Evolutionary conservation across 192 early-diverging fungal species (phyloP).

Genomic region (Coemansia sp.): DNA sequence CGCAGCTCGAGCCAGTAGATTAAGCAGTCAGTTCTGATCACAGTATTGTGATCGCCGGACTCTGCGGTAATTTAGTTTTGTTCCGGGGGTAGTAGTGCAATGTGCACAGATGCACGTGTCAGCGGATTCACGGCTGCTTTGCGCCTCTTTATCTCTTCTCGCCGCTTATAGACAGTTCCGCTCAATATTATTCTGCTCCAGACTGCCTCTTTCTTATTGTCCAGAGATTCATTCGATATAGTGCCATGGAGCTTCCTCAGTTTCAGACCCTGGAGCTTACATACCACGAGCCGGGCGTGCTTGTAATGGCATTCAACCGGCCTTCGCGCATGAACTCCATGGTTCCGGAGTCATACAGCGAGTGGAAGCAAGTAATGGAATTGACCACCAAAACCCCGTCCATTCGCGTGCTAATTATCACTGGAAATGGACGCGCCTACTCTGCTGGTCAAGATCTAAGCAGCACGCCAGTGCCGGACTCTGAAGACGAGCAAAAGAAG

Average conservation of each 20-base stretch:
- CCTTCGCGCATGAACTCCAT: slow-evolving; percentile 60
- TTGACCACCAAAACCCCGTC: slow-evolving; percentile 39
- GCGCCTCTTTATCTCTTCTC: too few species aligned
- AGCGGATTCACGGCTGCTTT: too few species aligned
- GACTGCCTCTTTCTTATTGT: not conserved
- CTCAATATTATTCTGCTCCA: too few species aligned
- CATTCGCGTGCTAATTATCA: slow-evolving; percentile 59
- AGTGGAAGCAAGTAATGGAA: slow-evolving; percentile 60
- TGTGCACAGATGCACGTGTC: too few species aligned
- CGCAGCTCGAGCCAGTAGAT: slow-evolving; percentile 20
- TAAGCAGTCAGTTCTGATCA: not conserved
- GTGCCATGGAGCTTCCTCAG: not conserved
- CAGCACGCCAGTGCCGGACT: not conserved
- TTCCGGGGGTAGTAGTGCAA: too few species aligned
- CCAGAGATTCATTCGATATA: not conserved
- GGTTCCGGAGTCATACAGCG: slow-evolving; percentile 53
- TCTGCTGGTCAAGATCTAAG: slow-evolving; percentile 61
- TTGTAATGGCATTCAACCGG: slow-evolving; percentile 60
- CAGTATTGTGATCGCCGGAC: not conserved
- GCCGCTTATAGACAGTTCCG: too few species aligned
- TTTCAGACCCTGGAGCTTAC: slow-evolving; percentile 13
- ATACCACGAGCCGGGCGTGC: slow-evolving; percentile 51
- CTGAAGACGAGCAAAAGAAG: slow-evolving; percentile 8
- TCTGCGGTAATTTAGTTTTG: too few species aligned
- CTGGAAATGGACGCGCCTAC: slow-evolving; percentile 63